Evolutionary conservation across 306 rosid species (phyloP).

Genomic region (Sindora glabra): DNA sequence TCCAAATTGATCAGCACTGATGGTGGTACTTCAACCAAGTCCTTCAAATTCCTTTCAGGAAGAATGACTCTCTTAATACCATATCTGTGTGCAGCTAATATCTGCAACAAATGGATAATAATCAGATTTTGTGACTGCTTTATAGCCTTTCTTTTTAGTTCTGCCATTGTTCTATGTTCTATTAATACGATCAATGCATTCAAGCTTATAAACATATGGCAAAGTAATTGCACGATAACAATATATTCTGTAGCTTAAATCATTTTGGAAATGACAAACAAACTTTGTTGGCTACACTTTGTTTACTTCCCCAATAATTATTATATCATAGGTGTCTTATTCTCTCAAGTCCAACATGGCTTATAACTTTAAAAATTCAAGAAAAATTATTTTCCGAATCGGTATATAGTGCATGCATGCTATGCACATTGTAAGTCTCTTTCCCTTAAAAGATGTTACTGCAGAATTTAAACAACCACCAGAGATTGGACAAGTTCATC

Average conservation of each 20-base stretch:
- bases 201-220: not conserved
- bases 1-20: constrained; percentile 69
- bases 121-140: constrained; percentile 1
- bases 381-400: not conserved
- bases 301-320: not conserved
- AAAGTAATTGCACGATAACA: not conserved
- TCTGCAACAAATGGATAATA: constrained; percentile 38
- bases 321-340: not conserved
- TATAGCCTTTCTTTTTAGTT: not conserved
- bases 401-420: not conserved
- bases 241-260: not conserved
- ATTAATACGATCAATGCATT: not conserved
- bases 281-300: not conserved
- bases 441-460: not conserved
- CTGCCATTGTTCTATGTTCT: not conserved
- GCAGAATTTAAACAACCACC: not conserved
- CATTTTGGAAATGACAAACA: not conserved
- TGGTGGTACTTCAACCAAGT: constrained; percentile 86
- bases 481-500: not conserved
- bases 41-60: constrained; percentile 92
- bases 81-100: constrained; percentile 88
- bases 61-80: constrained; percentile 88
- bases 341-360: not conserved
- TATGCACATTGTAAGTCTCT: not conserved
- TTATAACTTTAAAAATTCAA: not conserved